phyloP scores from a whole-genome alignment of 2,329 filamentous ascomycete genomes.

The Tricladium varicosporioides region DNA sequence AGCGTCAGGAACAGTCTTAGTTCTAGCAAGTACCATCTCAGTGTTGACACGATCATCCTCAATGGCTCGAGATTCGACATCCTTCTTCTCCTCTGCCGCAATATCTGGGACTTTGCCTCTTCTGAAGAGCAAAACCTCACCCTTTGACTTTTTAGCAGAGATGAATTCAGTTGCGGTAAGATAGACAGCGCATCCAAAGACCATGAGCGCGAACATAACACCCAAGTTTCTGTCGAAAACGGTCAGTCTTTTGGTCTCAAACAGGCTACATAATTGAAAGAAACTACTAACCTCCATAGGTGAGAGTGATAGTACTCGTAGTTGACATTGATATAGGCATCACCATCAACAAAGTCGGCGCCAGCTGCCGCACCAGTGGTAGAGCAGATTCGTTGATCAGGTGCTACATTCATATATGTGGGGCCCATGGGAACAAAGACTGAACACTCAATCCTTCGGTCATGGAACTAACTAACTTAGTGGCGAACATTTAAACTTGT shows the following conservation, averaged over 20 bases:
- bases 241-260: not conserved
- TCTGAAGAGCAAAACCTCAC: conserved; percentile 73
- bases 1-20: conserved; percentile 19
- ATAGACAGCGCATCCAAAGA: conserved; percentile 61
- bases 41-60: conserved; percentile 23
- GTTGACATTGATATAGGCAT: conserved; percentile 51
- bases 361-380: conserved; percentile 58
- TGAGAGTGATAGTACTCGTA: conserved; percentile 58
- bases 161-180: conserved; percentile 62
- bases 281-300: conserved; percentile 52
- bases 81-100: conserved; percentile 5
- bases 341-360: conserved; percentile 50
- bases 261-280: too few relatives aligned
- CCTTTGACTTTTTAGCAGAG: conserved; percentile 68
- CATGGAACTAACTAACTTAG: conserved; percentile 44
- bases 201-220: conserved; percentile 62
- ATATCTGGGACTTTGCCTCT: conserved; percentile 53
- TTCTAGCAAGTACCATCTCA: conserved; percentile 42
- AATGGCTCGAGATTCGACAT: conserved; percentile 20
- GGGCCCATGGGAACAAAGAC: conserved; percentile 25
- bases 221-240: conserved; percentile 56
- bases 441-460: conserved; percentile 23
- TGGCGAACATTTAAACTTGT: not conserved
- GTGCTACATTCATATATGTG: conserved; percentile 14
- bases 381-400: conserved; percentile 47